These are phyloP conservation scores for Theobroma grandiflorum DNA, from an alignment of 441 rosid species.

Conservation along the genomic window DNA sequence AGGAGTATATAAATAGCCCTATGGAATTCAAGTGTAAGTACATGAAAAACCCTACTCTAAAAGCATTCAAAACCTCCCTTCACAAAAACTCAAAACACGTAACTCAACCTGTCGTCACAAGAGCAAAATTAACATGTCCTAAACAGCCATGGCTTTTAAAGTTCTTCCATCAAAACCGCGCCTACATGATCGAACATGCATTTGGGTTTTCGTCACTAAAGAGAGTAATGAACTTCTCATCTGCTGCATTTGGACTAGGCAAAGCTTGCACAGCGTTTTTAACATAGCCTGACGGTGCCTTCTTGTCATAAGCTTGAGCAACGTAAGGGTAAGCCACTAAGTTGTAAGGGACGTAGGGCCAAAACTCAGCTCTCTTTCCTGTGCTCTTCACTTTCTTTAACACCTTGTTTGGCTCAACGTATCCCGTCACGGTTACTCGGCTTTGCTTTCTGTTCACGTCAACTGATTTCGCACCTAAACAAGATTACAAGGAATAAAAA, in stretches of 20 bases:
- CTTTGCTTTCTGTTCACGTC: conserved; percentile 77
- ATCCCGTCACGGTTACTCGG: conserved; percentile 73
- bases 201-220: conserved; percentile 90
- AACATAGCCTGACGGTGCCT: conserved; percentile 82
- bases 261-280: conserved; percentile 66
- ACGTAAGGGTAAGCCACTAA: conserved; percentile 87
- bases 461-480: conserved; percentile 68
- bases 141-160: neutral
- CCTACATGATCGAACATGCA: conserved; percentile 80
- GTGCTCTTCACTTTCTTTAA: conserved; percentile 66
- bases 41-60: neutral
- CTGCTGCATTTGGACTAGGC: conserved; percentile 60
- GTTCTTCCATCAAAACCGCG: neutral
- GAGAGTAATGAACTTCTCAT: conserved; percentile 53
- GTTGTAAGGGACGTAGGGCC: conserved; percentile 87
- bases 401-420: conserved; percentile 80
- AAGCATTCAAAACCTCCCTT: neutral
- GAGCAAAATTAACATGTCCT: neutral
- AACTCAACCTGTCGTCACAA: neutral
- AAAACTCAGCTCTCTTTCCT: conserved; percentile 84
- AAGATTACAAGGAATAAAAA: neutral
- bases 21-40: neutral
- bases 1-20: neutral
- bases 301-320: conserved; percentile 84
- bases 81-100: neutral